Base-by-base conservation (phyloP, 306 rosid species). In the Acacia crassicarpa region DNA sequence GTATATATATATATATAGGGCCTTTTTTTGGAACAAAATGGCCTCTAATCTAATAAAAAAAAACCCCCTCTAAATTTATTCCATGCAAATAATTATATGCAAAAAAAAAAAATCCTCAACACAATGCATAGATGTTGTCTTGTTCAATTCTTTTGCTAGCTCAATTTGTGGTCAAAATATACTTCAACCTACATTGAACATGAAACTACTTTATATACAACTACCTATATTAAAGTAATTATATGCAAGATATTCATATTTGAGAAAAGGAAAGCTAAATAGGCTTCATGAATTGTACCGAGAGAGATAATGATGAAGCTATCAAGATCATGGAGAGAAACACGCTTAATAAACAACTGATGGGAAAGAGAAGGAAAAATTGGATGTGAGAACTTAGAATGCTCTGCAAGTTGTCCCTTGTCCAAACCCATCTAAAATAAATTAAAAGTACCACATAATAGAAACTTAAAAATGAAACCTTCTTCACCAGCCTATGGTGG, bases 71-170 rank as follows among this genome's bases (percentile, higher is more conserved):
- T 32, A 3, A 32, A 32, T 32, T 32, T 32, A 32, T 32, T 32
- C 35, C 4, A 32, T 2, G 35, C 35, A 32, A 32, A 32, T 32
- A 32, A 32, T 32, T 32, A 32, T 32, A 32, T 32, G 35, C 4
- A 32, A 32, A 2, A 32, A 32, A 32, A 32, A 32, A 32, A 88
- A 95, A 84, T 97, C 98, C 19, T 89, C 89, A 65, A 95, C 95
- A 68, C 95, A 95, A 63, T 95, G 98, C 25, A 95, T 74, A 8
- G 95, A 93, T 40, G 92, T 97, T 23, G 99, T 98, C 67, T 81
- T 91, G 77, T 93, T 83, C 61, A 95, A 89, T 66, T 82, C 85
- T 78, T 85, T 88, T 9, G 97, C 98, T 69, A 93, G 93, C 83
- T 89, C 89, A 84, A 95, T 95, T 82, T 95, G 99, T 75, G 84